These are phyloP conservation scores for Rubroshorea leprosula DNA, from an alignment of 345 rosid species.

Conservation along the genomic window DNA sequence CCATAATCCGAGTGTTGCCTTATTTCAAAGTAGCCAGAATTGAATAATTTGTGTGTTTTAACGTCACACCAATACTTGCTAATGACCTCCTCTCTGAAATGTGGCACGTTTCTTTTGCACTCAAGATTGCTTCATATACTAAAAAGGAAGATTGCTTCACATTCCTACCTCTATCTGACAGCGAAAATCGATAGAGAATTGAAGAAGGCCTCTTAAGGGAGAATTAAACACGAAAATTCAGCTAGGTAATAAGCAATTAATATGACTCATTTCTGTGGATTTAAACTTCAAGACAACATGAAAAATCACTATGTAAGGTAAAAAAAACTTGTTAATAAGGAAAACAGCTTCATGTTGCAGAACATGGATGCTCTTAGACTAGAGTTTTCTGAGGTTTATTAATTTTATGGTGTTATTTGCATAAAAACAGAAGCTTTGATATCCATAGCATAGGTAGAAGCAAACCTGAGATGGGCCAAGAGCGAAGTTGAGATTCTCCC, in stretches of 20 bases:
- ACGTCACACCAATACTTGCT: conserved; percentile 22
- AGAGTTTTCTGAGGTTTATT: too few species aligned
- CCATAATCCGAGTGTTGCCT: background rate
- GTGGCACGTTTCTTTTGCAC: conserved; percentile 18
- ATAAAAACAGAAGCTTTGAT: too few species aligned
- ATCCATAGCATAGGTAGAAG: background rate
- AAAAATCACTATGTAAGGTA: too few species aligned
- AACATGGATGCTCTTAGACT: too few species aligned
- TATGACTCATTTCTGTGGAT: too few species aligned
- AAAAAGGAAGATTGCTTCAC: background rate
- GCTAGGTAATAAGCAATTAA: too few species aligned
- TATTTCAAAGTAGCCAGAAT: too few species aligned
- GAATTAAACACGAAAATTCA: too few species aligned
- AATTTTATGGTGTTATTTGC: too few species aligned
- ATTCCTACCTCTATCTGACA: background rate
- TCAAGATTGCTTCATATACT: conserved; percentile 20
- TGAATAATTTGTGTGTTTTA: conserved; percentile 3
- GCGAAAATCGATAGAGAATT: background rate
- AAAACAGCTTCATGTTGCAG: too few species aligned
- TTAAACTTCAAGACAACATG: background rate
- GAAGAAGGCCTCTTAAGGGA: too few species aligned
- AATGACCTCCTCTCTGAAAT: background rate
- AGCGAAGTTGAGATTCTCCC: conserved; percentile 18
- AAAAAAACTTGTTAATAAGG: too few species aligned
- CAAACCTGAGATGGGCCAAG: conserved; percentile 48